Evolutionary conservation across 208 protist species (phyloP).

Genomic region (Balamuthia mandrillaris): DNA sequence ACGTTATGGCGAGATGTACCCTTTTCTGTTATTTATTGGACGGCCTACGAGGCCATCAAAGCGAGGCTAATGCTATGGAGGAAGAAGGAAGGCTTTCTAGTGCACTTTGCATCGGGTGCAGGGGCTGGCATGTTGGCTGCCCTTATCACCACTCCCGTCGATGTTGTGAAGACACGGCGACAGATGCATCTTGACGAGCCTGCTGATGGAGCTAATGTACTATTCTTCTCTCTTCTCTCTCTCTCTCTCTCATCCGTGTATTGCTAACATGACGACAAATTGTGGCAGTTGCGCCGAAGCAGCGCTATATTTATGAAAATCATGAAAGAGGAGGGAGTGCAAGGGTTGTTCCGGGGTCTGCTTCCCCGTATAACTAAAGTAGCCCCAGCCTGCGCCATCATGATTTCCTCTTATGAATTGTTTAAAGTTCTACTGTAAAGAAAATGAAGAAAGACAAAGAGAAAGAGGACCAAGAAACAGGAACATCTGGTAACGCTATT

Average conservation of each 20-base stretch:
- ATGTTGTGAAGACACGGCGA: constrained; percentile 52
- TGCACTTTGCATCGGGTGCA: constrained; percentile 48
- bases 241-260: background rate
- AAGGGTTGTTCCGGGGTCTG: constrained; percentile 42
- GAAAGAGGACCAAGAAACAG: too few relatives aligned
- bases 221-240: too few relatives aligned
- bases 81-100: background rate
- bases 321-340: constrained; percentile 33
- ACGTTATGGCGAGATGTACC: constrained; percentile 48
- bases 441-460: too few relatives aligned
- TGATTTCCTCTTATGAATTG: constrained; percentile 53
- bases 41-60: background rate
- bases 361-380: constrained; percentile 49
- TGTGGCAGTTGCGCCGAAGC: background rate
- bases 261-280: background rate
- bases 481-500: too few relatives aligned
- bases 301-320: constrained; percentile 18
- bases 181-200: constrained; percentile 38
- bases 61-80: background rate
- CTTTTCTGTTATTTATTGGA: constrained; percentile 46
- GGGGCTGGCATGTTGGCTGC: constrained; percentile 42
- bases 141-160: constrained; percentile 43
- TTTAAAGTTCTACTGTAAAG: too few relatives aligned
- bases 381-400: constrained; percentile 49
- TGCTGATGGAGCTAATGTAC: background rate